Evolutionary conservation across 495 filamentous ascomycete species (phyloP).

Genomic region (Hypoxylon trugodes): DNA sequence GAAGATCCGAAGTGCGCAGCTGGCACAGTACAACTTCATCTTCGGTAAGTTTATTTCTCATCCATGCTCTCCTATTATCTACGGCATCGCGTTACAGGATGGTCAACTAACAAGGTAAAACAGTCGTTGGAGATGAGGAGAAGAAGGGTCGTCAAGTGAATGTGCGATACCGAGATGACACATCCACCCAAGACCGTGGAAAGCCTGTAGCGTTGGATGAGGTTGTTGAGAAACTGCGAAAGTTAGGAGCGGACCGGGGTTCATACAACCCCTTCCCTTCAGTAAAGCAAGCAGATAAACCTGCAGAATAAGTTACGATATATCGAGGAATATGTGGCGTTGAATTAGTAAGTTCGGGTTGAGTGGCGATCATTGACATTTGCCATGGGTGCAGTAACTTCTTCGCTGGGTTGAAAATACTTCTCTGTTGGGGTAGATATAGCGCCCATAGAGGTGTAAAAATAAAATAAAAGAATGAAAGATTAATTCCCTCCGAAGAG

Average conservation of each 20-base stretch:
- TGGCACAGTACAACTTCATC: slow-evolving; percentile 91
- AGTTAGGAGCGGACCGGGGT: slow-evolving; percentile 71
- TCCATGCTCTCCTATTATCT: neutral
- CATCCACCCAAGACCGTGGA: slow-evolving; percentile 74
- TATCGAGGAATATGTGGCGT: too few relatives aligned
- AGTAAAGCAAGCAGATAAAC: slow-evolving; percentile 33
- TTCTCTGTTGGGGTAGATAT: too few relatives aligned
- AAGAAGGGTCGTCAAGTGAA: slow-evolving; percentile 81
- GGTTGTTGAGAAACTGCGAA: slow-evolving; percentile 74
- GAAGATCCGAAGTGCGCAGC: slow-evolving; percentile 90
- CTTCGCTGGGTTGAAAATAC: too few relatives aligned
- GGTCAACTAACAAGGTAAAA: slow-evolving; percentile 31
- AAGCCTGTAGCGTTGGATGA: slow-evolving; percentile 78
- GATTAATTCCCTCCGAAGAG: too few relatives aligned
- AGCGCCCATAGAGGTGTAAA: too few relatives aligned
- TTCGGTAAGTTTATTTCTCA: slow-evolving; percentile 64
- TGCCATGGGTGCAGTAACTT: too few relatives aligned
- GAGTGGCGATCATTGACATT: too few relatives aligned
- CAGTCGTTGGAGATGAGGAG: slow-evolving; percentile 87
- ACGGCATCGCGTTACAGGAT: too few relatives aligned
- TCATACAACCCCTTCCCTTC: slow-evolving; percentile 60
- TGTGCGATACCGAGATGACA: slow-evolving; percentile 89
- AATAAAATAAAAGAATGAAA: too few relatives aligned
- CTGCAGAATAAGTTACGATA: slow-evolving; percentile 3
- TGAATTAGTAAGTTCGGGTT: too few relatives aligned